Evolutionary conservation across 352 stramenopile species (phyloP).

Genomic region (Pythium biforme): DNA sequence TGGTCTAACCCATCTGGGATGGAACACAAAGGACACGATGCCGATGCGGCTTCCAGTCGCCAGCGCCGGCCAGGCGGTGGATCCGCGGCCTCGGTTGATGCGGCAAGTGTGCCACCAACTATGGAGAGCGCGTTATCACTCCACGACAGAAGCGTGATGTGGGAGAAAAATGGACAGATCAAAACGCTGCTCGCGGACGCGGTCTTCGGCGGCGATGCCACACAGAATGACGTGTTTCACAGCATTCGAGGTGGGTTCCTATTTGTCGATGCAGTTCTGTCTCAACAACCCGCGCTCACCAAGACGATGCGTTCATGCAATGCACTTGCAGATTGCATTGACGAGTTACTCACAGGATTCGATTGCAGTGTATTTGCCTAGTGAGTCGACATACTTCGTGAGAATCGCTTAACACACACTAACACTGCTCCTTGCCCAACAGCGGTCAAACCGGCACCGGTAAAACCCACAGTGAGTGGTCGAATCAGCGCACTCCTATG

Average conservation of each 20-base stretch:
- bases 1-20: conserved; percentile 25
- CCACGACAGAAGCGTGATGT: conserved; percentile 40
- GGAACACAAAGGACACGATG: background rate
- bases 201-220: conserved; percentile 38
- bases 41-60: background rate
- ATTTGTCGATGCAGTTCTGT: too few species aligned
- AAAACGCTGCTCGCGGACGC: conserved; percentile 58
- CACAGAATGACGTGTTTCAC: conserved; percentile 46
- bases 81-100: too few species aligned
- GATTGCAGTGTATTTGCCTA: conserved; percentile 77
- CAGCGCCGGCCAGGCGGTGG: background rate
- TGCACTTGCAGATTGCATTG: conserved; percentile 43
- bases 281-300: too few species aligned
- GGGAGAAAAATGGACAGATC: conserved; percentile 67
- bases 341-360: conserved; percentile 57
- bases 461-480: conserved; percentile 60
- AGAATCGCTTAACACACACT: background rate
- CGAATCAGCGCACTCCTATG: background rate
- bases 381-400: conserved; percentile 26
- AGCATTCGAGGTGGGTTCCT: conserved; percentile 48
- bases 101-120: background rate
- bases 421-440: background rate
- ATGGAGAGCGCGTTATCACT: conserved; percentile 26
- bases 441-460: conserved; percentile 70
- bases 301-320: too few species aligned